phyloP scores from a whole-genome alignment of 2,329 filamentous ascomycete genomes.

The Diaporthe destruens region DNA sequence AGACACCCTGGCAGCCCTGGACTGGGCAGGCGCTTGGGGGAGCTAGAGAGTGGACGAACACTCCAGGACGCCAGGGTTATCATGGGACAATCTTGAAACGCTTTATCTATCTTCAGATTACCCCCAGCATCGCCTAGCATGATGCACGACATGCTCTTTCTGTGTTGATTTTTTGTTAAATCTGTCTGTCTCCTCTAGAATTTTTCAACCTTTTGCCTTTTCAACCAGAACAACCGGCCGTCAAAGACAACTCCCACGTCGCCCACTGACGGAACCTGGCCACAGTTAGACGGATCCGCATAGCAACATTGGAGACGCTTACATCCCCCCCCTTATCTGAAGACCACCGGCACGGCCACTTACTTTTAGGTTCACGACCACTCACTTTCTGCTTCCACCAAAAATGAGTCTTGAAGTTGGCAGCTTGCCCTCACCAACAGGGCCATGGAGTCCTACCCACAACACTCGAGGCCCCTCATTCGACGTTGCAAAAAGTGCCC shows the following conservation, averaged over 20 bases:
- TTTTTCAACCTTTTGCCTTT: neutral
- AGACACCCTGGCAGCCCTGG: slow-evolving; percentile 26
- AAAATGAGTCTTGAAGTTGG: slow-evolving; percentile 39
- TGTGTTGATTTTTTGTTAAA: neutral
- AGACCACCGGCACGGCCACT: neutral
- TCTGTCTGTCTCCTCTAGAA: neutral
- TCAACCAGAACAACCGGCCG: neutral
- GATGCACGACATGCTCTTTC: neutral
- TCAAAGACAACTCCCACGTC: neutral
- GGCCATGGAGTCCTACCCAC: slow-evolving; percentile 38
- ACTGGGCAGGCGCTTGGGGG: neutral
- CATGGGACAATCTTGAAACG: slow-evolving; percentile 41
- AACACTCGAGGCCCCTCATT: slow-evolving; percentile 10
- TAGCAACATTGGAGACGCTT: too few species aligned
- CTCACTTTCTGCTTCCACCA: neutral
- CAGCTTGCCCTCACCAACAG: slow-evolving; percentile 35
- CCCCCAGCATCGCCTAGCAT: neutral
- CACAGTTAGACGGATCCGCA: neutral
- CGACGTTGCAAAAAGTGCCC: slow-evolving; percentile 7
- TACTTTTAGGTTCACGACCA: neutral
- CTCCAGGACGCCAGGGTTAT: slow-evolving; percentile 6
- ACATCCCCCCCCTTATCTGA: neutral
- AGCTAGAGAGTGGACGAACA: neutral
- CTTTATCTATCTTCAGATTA: slow-evolving; percentile 11
- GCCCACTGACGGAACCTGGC: neutral